Evolutionary conservation across 108 stramenopile genomes (phyloP).

Genomic region (Pseudonitzschia multiseries): DNA sequence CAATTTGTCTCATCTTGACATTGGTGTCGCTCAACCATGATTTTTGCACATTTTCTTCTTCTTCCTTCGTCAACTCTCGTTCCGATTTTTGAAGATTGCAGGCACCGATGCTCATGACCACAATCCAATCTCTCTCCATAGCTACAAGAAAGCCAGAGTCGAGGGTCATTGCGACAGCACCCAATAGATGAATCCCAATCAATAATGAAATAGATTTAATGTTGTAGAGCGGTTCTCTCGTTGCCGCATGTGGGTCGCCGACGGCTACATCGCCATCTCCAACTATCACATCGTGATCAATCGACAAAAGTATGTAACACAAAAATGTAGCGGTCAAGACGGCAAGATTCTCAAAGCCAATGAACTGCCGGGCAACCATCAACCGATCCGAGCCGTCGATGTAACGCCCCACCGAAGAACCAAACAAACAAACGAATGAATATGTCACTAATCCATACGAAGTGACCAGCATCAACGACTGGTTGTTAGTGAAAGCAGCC

Average conservation of each 20-base stretch:
- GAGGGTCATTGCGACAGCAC: slow-evolving; percentile 43
- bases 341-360: slow-evolving; percentile 40
- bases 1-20: slow-evolving; percentile 63
- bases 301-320: slow-evolving; percentile 42
- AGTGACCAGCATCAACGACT: slow-evolving; percentile 50
- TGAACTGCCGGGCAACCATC: slow-evolving; percentile 42
- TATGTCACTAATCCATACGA: slow-evolving; percentile 50
- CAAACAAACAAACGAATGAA: slow-evolving; percentile 33
- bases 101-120: slow-evolving; percentile 47
- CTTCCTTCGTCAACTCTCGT: neutral
- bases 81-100: neutral
- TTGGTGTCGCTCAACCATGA: slow-evolving; percentile 59
- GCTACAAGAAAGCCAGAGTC: slow-evolving; percentile 55
- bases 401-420: slow-evolving; percentile 36
- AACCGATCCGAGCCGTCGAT: slow-evolving; percentile 48
- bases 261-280: neutral
- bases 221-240: neutral
- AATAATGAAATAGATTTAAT: slow-evolving; percentile 30
- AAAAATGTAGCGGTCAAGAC: slow-evolving; percentile 45
- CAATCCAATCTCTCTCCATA: slow-evolving; percentile 71
- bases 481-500: slow-evolving; percentile 55
- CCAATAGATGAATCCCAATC: slow-evolving; percentile 54
- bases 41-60: slow-evolving; percentile 18
- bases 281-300: neutral
- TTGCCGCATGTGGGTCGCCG: slow-evolving; percentile 3